These are phyloP conservation scores for Aureobasidium sp. DNA, from an alignment of 2,329 filamentous ascomycete genomes.

Conservation along the genomic window DNA sequence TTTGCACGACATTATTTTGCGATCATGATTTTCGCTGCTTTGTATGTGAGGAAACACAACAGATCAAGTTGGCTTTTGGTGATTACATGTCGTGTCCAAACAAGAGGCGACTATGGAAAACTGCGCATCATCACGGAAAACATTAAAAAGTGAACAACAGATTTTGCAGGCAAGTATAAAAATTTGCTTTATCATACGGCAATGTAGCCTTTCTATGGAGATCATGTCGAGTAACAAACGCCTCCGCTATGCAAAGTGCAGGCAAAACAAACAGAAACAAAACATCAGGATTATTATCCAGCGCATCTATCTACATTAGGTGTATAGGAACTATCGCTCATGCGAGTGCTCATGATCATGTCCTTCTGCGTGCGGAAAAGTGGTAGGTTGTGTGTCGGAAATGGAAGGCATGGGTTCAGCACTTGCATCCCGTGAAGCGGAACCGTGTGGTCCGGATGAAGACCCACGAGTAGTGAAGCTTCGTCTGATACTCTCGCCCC, in stretches of 20 bases:
- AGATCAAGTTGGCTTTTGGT: too few relatives aligned
- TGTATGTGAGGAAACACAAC: too few relatives aligned
- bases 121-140: too few relatives aligned
- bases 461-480: constrained; percentile 61
- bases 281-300: not conserved
- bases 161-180: too few relatives aligned
- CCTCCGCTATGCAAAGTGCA: constrained; percentile 5
- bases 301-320: not conserved
- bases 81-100: not conserved
- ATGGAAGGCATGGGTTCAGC: constrained; percentile 1
- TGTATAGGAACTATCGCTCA: not conserved
- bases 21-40: too few relatives aligned
- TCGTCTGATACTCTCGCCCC: constrained; percentile 85
- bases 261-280: not conserved
- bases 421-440: not conserved
- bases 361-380: not conserved
- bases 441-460: not conserved
- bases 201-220: not conserved
- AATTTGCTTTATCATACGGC: not conserved
- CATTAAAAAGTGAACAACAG: too few relatives aligned
- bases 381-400: not conserved
- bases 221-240: not conserved
- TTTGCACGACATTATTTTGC: too few relatives aligned
- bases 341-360: not conserved
- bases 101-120: not conserved